A percentile compares a stretch with the other conserved stretches of the same genome.
Conservation (phyloP, 2,329 filamentous ascomycete species). For the Xylariaceae sp. region DNA sequence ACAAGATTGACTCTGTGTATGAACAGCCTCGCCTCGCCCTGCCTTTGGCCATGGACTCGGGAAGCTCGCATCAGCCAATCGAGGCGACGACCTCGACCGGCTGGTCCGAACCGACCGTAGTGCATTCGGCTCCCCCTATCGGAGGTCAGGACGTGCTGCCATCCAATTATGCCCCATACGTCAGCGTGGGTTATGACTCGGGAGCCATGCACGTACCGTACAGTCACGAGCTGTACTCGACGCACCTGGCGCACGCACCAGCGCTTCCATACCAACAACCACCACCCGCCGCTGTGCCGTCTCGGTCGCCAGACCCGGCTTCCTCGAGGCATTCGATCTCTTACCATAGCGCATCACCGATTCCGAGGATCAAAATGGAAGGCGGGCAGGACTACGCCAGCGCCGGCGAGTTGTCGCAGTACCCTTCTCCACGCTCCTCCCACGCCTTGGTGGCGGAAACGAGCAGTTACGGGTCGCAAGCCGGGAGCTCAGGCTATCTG, state of each 20-base stretch:
- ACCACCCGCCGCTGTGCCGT: conserved; percentile 26
- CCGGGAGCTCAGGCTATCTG: conserved; percentile 33
- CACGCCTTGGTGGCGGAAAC: conserved; percentile 31
- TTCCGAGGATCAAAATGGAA: conserved; percentile 39
- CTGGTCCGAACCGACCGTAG: conserved; percentile 38
- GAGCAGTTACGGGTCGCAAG: conserved; percentile 24
- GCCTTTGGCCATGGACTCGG: conserved; percentile 32
- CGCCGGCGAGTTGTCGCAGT: conserved; percentile 34
- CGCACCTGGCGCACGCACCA: conserved; percentile 32
- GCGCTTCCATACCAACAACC: conserved; percentile 24
- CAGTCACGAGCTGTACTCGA: conserved; percentile 42
- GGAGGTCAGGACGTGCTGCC: conserved; percentile 42
- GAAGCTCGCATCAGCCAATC: conserved; percentile 34
- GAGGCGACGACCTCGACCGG: conserved; percentile 38
- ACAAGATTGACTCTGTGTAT: conserved; percentile 39
- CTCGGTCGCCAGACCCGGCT: conserved; percentile 28
- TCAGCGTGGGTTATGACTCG: conserved; percentile 40
- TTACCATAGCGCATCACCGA: conserved; percentile 30
- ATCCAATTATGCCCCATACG: conserved; percentile 48
- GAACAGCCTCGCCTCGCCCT: conserved; percentile 36
- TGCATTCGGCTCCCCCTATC: conserved; percentile 37
- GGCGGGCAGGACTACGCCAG: conserved; percentile 31
- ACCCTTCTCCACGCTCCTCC: conserved; percentile 36
- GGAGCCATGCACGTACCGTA: conserved; percentile 36
- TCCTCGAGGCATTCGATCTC: conserved; percentile 29